These are phyloP conservation scores for Sporobolomyces roseus DNA, from an alignment of 768 basidiomycete species.

Conservation along the genomic window DNA sequence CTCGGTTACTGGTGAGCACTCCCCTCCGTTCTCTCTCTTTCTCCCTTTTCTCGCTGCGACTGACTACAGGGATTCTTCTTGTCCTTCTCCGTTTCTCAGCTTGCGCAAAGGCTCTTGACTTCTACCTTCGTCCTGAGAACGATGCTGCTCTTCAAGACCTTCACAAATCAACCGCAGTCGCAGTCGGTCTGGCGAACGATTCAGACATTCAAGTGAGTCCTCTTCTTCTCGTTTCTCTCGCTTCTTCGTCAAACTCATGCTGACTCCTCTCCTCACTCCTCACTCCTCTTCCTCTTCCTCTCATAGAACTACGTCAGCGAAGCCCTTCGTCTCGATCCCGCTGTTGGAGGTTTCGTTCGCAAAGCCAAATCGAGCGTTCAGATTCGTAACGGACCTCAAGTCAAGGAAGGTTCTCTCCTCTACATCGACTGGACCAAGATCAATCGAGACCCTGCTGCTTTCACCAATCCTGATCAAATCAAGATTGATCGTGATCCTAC, in stretches of 20 bases:
- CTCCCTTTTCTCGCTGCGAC: no score
- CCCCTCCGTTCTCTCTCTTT: neutral
- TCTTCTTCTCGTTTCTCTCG: neutral
- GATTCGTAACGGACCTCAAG: neutral
- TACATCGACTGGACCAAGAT: slow-evolving; percentile 3
- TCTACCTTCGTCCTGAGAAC: slow-evolving; percentile 17
- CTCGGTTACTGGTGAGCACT: neutral
- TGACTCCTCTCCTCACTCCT: neutral
- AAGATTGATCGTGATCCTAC: neutral
- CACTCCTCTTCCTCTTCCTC: neutral
- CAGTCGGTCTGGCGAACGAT: slow-evolving; percentile 3
- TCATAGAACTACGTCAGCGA: slow-evolving; percentile 15
- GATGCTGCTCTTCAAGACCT: neutral
- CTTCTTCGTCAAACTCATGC: no score
- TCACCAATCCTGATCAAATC: slow-evolving; percentile 2
- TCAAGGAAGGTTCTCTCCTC: slow-evolving; percentile 5
- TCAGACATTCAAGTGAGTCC: slow-evolving; percentile 2
- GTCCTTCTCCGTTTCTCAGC: neutral
- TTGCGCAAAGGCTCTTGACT: slow-evolving; percentile 15
- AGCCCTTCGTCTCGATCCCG: slow-evolving; percentile 23
- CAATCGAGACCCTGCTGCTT: slow-evolving; percentile 11
- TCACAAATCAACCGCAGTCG: neutral
- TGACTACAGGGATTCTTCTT: neutral
- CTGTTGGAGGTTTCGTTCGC: slow-evolving; percentile 21
- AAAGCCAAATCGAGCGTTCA: neutral